These are phyloP conservation scores for Xylaria scruposa DNA, from an alignment of 495 filamentous ascomycete genomes.

Conservation along the genomic window DNA sequence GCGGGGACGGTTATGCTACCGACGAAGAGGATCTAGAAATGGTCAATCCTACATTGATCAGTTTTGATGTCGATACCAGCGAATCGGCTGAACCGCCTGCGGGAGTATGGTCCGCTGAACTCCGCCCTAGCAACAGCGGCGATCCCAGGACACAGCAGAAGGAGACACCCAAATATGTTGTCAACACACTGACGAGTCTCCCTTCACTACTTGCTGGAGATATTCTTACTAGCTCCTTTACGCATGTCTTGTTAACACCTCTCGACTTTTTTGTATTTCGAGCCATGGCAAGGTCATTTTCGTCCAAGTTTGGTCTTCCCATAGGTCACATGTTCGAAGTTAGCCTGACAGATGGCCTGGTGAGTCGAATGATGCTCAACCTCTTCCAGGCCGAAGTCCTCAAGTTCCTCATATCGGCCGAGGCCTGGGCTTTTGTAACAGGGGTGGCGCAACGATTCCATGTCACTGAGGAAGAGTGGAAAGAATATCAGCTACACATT, in stretches of 20 bases:
- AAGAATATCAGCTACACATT: constrained; percentile 26
- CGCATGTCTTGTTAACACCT: constrained; percentile 43
- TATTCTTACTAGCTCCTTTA: constrained; percentile 41
- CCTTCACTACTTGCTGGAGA: constrained; percentile 46
- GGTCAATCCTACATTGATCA: constrained; percentile 59
- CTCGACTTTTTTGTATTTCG: constrained; percentile 39
- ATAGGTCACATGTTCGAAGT: constrained; percentile 30
- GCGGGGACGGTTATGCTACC: constrained; percentile 49
- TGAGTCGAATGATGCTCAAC: constrained; percentile 39
- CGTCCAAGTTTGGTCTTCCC: constrained; percentile 35
- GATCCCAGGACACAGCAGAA: constrained; percentile 33
- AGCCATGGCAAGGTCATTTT: constrained; percentile 39
- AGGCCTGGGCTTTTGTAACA: constrained; percentile 43
- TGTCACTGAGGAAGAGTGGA: constrained; percentile 49
- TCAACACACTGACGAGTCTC: constrained; percentile 46
- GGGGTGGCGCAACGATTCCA: constrained; percentile 38
- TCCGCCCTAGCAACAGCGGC: constrained; percentile 52
- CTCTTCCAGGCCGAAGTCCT: constrained; percentile 43
- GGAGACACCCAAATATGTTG: constrained; percentile 44
- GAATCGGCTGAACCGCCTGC: constrained; percentile 49
- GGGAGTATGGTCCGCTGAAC: constrained; percentile 63
- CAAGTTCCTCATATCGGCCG: constrained; percentile 39
- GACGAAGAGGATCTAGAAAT: constrained; percentile 59
- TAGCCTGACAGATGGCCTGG: constrained; percentile 31
- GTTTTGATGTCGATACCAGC: constrained; percentile 62